phyloP scores from a whole-genome alignment of 2,329 filamentous ascomycete species.

The Alternaria triticimaculans region DNA sequence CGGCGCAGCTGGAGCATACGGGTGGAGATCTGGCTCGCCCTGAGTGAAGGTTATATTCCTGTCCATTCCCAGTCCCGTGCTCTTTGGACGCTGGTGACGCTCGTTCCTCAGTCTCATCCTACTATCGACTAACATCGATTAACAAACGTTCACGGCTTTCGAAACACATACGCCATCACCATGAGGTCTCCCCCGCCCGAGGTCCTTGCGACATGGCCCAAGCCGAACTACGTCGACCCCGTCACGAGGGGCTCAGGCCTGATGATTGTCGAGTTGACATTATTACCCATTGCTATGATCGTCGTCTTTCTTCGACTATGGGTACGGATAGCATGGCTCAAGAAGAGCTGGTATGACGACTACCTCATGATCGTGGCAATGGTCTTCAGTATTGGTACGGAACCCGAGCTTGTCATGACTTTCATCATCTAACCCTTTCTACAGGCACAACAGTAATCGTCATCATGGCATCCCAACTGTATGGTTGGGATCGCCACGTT shows the following conservation, averaged over 20 bases:
- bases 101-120: conserved; percentile 26
- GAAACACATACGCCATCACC: conserved; percentile 16
- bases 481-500: conserved; percentile 49
- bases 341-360: conserved; percentile 49
- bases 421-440: background rate
- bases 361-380: conserved; percentile 48
- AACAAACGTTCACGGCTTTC: conserved; percentile 27
- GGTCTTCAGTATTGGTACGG: conserved; percentile 27
- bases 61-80: conserved; percentile 35
- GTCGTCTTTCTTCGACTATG: conserved; percentile 45
- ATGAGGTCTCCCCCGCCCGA: conserved; percentile 46
- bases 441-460: conserved; percentile 11
- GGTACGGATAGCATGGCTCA: conserved; percentile 46
- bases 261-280: conserved; percentile 49
- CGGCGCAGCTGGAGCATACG: conserved; percentile 32
- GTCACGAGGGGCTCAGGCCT: conserved; percentile 51
- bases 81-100: conserved; percentile 35
- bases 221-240: conserved; percentile 54
- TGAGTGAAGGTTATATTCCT: conserved; percentile 33
- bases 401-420: background rate
- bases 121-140: conserved; percentile 27
- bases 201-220: conserved; percentile 50
- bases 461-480: conserved; percentile 41
- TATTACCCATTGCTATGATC: conserved; percentile 46
- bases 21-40: conserved; percentile 23